Evolutionary conservation across 2,329 filamentous ascomycete genomes (phyloP).

Genomic region (Xylaria sp.): DNA sequence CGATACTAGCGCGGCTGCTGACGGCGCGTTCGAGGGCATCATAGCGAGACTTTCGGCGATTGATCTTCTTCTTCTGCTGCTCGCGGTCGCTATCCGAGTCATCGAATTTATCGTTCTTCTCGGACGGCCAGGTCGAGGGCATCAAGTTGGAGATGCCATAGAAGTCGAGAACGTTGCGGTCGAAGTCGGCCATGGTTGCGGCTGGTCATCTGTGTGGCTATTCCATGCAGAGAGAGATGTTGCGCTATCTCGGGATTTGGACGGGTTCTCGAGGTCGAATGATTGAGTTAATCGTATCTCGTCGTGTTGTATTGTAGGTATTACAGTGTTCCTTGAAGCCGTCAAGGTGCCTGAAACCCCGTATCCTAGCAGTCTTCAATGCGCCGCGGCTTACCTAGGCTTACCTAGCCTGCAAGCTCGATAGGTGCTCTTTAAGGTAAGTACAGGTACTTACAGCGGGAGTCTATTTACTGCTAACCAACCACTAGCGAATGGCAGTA

Average conservation of each 20-base stretch:
- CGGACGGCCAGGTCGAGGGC: slow-evolving; percentile 86
- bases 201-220: background rate
- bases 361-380: background rate
- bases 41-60: slow-evolving; percentile 79
- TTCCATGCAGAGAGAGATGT: slow-evolving; percentile 5
- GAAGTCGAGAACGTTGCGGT: slow-evolving; percentile 84
- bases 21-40: slow-evolving; percentile 83
- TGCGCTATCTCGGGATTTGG: background rate
- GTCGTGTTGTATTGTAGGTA: slow-evolving; percentile 2
- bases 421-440: too few species aligned
- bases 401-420: too few species aligned
- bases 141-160: slow-evolving; percentile 85
- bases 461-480: background rate
- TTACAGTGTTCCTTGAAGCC: background rate
- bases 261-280: slow-evolving; percentile 6
- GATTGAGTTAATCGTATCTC: background rate
- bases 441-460: slow-evolving; percentile 3
- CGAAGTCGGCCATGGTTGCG: slow-evolving; percentile 72
- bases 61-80: slow-evolving; percentile 62
- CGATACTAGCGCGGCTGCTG: slow-evolving; percentile 73
- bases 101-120: slow-evolving; percentile 73
- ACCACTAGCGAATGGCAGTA: slow-evolving; percentile 8
- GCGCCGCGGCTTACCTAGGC: background rate
- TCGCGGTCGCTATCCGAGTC: slow-evolving; percentile 71
- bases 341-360: background rate